Evolutionary conservation across 208 protist genomes (phyloP).

Genomic region (Spongospora subterranea): DNA sequence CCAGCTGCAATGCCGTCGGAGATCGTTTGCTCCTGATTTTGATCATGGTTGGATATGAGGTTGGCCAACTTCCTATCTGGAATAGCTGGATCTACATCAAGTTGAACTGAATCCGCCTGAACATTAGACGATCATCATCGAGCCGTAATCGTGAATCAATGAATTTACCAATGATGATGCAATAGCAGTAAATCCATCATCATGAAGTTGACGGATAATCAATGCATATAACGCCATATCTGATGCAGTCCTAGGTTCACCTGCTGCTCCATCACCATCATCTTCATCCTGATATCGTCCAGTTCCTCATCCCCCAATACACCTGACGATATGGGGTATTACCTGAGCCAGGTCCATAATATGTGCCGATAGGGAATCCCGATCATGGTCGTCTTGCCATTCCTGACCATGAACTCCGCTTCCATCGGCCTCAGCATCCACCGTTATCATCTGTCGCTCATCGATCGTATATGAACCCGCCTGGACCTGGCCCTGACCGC

Average conservation of each 20-base stretch:
- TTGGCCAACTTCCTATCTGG: neutral
- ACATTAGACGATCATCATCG: neutral
- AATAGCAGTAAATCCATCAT: slow-evolving; percentile 28
- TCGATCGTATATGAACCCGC: no score
- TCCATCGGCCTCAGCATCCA: no score
- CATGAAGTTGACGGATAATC: slow-evolving; percentile 40
- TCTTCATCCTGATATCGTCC: no score
- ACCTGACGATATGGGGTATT: no score
- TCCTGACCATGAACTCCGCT: no score
- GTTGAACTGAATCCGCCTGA: neutral
- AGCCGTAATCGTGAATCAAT: neutral
- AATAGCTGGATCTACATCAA: neutral
- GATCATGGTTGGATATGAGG: neutral
- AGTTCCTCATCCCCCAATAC: no score
- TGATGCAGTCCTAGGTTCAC: neutral
- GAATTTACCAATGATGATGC: neutral
- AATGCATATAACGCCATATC: slow-evolving; percentile 11
- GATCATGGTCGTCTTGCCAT: no score
- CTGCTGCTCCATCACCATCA: no score
- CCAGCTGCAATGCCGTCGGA: neutral
- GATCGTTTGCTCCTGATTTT: neutral
- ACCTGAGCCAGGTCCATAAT: no score
- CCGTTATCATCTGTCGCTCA: no score
- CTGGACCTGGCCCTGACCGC: no score
- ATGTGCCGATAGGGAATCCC: no score